A percentile compares a stretch with the other conserved stretches of the same genome.
These are phyloP conservation scores for Monosporascus cannonballus DNA, from an alignment of 2,329 filamentous ascomycete genomes.

Conservation along the genomic window DNA sequence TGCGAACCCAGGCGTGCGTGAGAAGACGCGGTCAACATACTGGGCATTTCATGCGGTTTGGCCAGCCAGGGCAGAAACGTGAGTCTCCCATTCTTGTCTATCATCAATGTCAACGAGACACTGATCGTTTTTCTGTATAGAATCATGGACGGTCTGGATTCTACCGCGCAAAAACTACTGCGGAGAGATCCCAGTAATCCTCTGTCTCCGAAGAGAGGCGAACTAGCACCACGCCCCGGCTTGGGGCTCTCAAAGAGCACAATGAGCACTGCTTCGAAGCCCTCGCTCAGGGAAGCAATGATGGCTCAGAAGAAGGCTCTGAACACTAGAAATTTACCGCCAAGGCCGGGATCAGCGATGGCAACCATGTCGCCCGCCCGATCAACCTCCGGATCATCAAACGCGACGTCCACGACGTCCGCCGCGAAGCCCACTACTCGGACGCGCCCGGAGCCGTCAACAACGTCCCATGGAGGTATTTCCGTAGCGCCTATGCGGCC, in stretches of 20 bases:
- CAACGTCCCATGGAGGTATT: slow-evolving; percentile 48
- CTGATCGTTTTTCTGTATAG: slow-evolving; percentile 32
- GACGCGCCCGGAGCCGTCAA: slow-evolving; percentile 35
- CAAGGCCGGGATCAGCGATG: slow-evolving; percentile 59
- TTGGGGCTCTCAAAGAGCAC: slow-evolving; percentile 59
- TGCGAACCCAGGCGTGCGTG: slow-evolving; percentile 82
- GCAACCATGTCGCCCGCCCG: slow-evolving; percentile 51
- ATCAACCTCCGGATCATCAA: slow-evolving; percentile 32
- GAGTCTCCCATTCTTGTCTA: slow-evolving; percentile 29
- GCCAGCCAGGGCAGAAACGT: slow-evolving; percentile 70
- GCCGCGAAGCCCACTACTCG: slow-evolving; percentile 30
- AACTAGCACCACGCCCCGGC: slow-evolving; percentile 48
- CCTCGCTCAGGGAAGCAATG: slow-evolving; percentile 76
- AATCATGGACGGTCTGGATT: slow-evolving; percentile 73
- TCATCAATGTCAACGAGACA: background rate
- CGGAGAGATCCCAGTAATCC: slow-evolving; percentile 82
- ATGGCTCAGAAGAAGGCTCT: slow-evolving; percentile 70
- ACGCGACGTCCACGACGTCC: slow-evolving; percentile 25
- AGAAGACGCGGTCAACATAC: slow-evolving; percentile 77
- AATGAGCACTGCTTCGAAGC: slow-evolving; percentile 45
- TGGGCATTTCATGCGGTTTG: slow-evolving; percentile 78
- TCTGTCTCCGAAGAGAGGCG: slow-evolving; percentile 54
- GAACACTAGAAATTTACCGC: slow-evolving; percentile 45
- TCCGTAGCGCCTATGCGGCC: slow-evolving; percentile 60
- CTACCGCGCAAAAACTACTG: slow-evolving; percentile 71